phyloP scores from a whole-genome alignment of 768 basidiomycete genomes.

The Tubosaeta sp. region DNA sequence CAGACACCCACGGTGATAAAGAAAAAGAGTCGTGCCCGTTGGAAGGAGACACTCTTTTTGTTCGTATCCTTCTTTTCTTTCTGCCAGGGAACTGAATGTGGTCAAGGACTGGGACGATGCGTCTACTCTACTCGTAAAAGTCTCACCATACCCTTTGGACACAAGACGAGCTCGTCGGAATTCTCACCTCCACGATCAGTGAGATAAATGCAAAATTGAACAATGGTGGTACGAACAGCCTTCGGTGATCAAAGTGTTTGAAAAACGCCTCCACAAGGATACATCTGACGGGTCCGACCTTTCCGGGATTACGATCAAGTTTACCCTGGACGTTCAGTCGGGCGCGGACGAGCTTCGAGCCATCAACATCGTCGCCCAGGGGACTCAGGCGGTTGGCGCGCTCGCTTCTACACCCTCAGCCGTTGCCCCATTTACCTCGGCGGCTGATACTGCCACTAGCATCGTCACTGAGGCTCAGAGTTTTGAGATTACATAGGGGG shows the following conservation, averaged over 20 bases:
- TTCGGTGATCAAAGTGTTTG: background rate
- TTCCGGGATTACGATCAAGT: background rate
- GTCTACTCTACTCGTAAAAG: background rate
- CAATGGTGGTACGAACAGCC: background rate
- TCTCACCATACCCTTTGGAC: background rate
- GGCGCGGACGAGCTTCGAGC: background rate
- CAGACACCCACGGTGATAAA: background rate
- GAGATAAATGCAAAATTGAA: background rate
- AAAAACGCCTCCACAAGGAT: background rate
- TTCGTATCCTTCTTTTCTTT: background rate
- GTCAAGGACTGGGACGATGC: background rate
- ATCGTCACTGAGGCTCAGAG: background rate
- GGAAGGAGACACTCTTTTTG: background rate
- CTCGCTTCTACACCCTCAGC: background rate
- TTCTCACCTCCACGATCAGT: background rate
- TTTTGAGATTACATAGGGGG: background rate
- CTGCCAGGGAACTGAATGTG: background rate
- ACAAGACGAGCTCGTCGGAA: background rate
- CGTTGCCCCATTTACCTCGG: background rate
- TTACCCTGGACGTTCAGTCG: background rate
- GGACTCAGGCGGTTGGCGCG: background rate
- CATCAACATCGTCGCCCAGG: background rate
- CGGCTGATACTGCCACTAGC: background rate
- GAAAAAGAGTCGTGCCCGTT: background rate
- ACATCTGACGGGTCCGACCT: background rate